Evolutionary conservation across 1,139 yeast genomes (phyloP), one percentile per base, ranked within the genome.

Genomic region (Saccharomycopsis hybrid): DNA sequence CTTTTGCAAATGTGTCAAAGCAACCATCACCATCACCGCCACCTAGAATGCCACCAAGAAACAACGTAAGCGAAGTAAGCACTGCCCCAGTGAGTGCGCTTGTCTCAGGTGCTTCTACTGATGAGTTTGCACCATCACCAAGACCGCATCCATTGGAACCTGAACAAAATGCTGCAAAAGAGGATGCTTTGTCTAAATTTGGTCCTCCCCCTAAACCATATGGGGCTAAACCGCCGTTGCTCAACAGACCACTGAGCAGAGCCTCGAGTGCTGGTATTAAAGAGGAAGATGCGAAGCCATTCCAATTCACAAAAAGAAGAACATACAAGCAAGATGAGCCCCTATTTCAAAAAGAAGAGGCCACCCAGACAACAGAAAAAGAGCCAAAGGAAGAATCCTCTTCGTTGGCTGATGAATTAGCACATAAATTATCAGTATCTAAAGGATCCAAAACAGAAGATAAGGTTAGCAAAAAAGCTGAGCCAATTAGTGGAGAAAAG

Each of bases 191-290:
- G 11, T 13, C 25, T n/a, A 24, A 37, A 9, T 38, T 52, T 41
- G 43, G 44, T 28, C 52, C 55, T 11, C 55, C 55, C 27, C 55
- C 55, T 32, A 50, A 44, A 44, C 53, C 55, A 7, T 41, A 51
- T 44, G 44, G 54, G 24, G 11, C 41, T 3, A 36, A 32, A 3
- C 30, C 43, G 27, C 27, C 38, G 2, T 8, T 33, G 31, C 18
- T 18, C 18, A 18, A 18, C 18, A 18, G 18, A 18, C 18, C 18
- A 18, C 18, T 18, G 18, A 18, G 18, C 18, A 18, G 18, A 18
- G 18, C 18, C 18, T 18, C 18, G 18, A 18, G 18, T 18, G 18
- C 18, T 18, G 18, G 18, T 18, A 18, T 18, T 18, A 18, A 18
- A 18, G 18, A 18, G 18, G 18, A 18, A 18, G 33, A 29, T 13